Evolutionary conservation across 192 early-diverging fungal genomes (phyloP), one percentile per base, ranked within the genome.

Genomic region (Helicostylum pulchrum): DNA sequence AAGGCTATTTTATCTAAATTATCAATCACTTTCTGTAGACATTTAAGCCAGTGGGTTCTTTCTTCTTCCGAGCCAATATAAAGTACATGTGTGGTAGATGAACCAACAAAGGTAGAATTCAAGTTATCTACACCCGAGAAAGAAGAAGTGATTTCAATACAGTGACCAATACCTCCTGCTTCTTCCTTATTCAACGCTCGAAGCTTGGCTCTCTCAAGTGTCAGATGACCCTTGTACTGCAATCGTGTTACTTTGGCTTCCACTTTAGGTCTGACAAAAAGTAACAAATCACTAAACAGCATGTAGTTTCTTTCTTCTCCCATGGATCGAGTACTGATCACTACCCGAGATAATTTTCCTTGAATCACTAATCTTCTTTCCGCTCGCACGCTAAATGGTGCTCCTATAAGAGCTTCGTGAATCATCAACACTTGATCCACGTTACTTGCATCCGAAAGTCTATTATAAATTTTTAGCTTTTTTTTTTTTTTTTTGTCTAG

Each of bases 151-250:
- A 67, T 52, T 64, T 66, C 60, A 45, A 62, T 44, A 56, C 71
- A 66, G 34, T 73, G 55, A 32, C 31, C 47, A 45, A 43, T 17
- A 19, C 50, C 30, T 3, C 57, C 61, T 20, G 49, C 26, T 52
- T 73, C 65, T 42, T 51, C 26, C 12, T 36, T 34, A n/a, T 46
- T 36, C 11, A 63, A 43, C 5, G 53, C 42, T 20, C 65, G 65
- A 3, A 73, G 30, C 14, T 50, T 31, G 17, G 65, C 61, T 34
- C 48, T 11, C 8, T 66, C 60, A 11, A 73, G 65, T 0, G 10
- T 32, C 2, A 73, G 46, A 31, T 66, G 65, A 7, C 54, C 60
- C 43, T 73, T 73, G 65, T 67, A 73, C 32, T 67, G 65, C 4
- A 73, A 36, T 1, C 57, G 34, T 0, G 61, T 66, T 43, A 36